Base-by-base conservation (phyloP, 179 eudicot genomes). In the Silene coronaria region DNA sequence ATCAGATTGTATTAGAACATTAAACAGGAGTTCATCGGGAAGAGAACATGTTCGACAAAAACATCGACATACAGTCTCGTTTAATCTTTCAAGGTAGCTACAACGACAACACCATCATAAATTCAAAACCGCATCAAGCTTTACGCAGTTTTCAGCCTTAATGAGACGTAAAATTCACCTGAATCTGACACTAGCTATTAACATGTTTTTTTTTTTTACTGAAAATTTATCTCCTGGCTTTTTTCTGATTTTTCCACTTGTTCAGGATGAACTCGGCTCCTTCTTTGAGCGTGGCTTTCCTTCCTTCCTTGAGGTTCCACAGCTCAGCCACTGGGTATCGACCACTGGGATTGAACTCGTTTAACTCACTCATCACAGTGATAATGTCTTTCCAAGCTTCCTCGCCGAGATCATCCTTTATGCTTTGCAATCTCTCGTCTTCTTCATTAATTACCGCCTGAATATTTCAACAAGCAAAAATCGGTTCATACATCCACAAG, bases 291-390 rank as follows among this genome's bases (percentile, higher is more conserved):
- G 71, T 70, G 16, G 88, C 86, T 38, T 19, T 76, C 19, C 78
- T 42, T 60, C 70, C 71, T 70, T 77, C 81, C 73, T 78, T 80
- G 42, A 70, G 24, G 73, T 83, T 74, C 88, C 88, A 85, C n/a
- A 85, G 79, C 74, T 83, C 88, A 3, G 42, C 55, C 9, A 81
- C 79, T 11, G 80, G 76, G 75, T 83, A 80, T 27, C 76, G 77
- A 28, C 84, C 88, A 74, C 85, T 76, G 4, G 83, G 83, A 58
- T 81, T 81, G 84, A 73, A 85, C 70, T 83, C 86, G 32, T 78
- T 85, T 72, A 85, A 68, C 82, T 85, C 86, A 16, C 8, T 60
- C 71, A 85, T 28, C 22, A 28, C 84, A 2, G 74, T 83, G 11
- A 55, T 55, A 22, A 85, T 78, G 7, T 79, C 73, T 5, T 22